Evolutionary conservation across 805 yeast species (phyloP), one percentile per base, ranked within the genome.

Genomic region (Candida verbasci): DNA sequence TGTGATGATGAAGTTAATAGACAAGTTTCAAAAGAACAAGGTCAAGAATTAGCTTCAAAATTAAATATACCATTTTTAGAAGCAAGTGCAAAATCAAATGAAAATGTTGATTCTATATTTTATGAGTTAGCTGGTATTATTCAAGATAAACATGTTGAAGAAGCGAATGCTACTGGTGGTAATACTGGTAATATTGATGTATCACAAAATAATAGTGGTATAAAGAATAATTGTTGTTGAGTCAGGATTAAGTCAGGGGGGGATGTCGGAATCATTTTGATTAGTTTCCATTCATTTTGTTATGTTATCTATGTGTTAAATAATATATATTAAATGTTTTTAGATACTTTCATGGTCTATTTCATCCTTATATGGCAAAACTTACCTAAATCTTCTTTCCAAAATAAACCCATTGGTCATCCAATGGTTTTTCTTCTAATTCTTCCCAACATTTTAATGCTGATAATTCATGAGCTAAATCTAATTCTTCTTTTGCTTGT

Each of bases 41-140:
- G 97, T 53, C 86, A 84, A 57, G 78, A 76, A 15, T 70, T 93
- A 47, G 97, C 97, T 18, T 74, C 79, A 41, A 94, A 84, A 60
- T 73, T 93, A 49, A 86, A 86, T 38, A 72, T 93, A 38, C 95
- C 96, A 21, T 93, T 93, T 63, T 72, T 93, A 55, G 99, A 93
- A 69, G 94, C 97, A 21, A 80, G 93, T 64, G 98, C 99, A 26
- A 93, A 93, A 71, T 82, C 89, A 33, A 89, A 88, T 52, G 81
- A 79, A 41, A 88, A 89, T 54, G 98, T 93, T 44, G 95, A 86
- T 53, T 87, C 87, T 40, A 81, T 95, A 31, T 93, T 93, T 68
- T 82, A 84, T 65, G 85, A 87, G 50, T 74, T 93, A 53, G 96
- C 97, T 9, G 77, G 82, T 28, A 72, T 86, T 50, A 86, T 89